These are phyloP conservation scores for Stemphylium beticola DNA, from an alignment of 2,329 filamentous ascomycete species.

Conservation along the genomic window DNA sequence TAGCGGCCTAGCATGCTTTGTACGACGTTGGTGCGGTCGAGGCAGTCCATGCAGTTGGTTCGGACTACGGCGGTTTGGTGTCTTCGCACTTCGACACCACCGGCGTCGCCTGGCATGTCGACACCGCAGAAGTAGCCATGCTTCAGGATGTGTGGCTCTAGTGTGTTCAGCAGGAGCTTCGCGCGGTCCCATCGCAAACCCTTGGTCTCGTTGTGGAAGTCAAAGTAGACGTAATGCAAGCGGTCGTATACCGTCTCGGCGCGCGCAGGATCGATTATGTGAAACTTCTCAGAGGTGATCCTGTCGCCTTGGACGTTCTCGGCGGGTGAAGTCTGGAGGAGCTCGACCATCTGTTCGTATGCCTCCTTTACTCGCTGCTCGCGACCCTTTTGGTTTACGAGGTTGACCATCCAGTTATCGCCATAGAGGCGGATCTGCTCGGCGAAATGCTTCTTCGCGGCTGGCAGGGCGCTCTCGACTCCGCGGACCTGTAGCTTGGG, in stretches of 20 bases:
- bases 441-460: constrained; percentile 85
- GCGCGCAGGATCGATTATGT: constrained; percentile 70
- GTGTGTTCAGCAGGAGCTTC: constrained; percentile 80
- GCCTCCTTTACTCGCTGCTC: constrained; percentile 89
- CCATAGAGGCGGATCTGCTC: constrained; percentile 94
- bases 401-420: constrained; percentile 95
- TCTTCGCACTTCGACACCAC: constrained; percentile 78
- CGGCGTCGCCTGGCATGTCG: constrained; percentile 78
- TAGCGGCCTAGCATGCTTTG: constrained; percentile 95
- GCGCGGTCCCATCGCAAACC: constrained; percentile 92
- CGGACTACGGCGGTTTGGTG: constrained; percentile 89
- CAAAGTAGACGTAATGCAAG: constrained; percentile 96
- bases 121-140: constrained; percentile 94
- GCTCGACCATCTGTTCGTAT: constrained; percentile 87
- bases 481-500: constrained; percentile 88
- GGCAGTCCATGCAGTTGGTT: constrained; percentile 99
- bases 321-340: constrained; percentile 71
- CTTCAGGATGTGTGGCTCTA: constrained; percentile 75
- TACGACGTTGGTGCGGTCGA: constrained; percentile 96
- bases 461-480: constrained; percentile 77
- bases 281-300: constrained; percentile 79
- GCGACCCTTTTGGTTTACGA: constrained; percentile 94
- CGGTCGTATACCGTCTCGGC: constrained; percentile 74
- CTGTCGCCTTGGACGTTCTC: constrained; percentile 71
- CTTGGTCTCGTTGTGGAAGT: constrained; percentile 98